phyloP scores from a whole-genome alignment of 306 rosid genomes.

The Quercus robur region DNA sequence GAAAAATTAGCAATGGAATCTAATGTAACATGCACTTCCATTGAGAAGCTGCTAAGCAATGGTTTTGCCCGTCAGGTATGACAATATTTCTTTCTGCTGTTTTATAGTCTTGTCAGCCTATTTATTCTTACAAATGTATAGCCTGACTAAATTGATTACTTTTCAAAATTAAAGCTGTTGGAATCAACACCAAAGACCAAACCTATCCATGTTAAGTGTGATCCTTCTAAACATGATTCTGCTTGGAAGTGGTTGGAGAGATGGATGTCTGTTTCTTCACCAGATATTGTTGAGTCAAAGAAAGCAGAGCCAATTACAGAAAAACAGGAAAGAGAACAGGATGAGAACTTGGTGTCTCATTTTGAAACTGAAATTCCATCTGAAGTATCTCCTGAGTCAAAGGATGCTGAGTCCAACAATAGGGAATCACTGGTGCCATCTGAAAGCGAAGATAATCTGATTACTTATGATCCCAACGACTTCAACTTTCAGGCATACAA shows the following conservation, averaged over 20 bases:
- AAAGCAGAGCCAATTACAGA: slow-evolving; percentile 28
- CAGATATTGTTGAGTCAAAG: slow-evolving; percentile 33
- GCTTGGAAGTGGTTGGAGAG: slow-evolving; percentile 99
- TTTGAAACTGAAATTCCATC: slow-evolving; percentile 34
- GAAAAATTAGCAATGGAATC: slow-evolving; percentile 34
- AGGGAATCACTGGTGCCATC: slow-evolving; percentile 38
- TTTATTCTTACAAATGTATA: neutral
- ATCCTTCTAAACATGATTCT: slow-evolving; percentile 77
- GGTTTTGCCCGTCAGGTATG: slow-evolving; percentile 80
- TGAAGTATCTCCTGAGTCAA: slow-evolving; percentile 35
- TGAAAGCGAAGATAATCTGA: slow-evolving; percentile 59
- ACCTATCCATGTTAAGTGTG: slow-evolving; percentile 69
- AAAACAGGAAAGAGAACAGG: slow-evolving; percentile 37
- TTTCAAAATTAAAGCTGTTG: slow-evolving; percentile 49
- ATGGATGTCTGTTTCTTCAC: slow-evolving; percentile 72
- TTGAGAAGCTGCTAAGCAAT: slow-evolving; percentile 76
- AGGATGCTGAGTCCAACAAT: slow-evolving; percentile 34
- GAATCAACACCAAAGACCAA: slow-evolving; percentile 71
- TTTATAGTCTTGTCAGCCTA: slow-evolving; percentile 4
- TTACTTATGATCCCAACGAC: slow-evolving; percentile 35
- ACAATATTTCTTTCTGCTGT: slow-evolving; percentile 2
- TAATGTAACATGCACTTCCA: slow-evolving; percentile 34
- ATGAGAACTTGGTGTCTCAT: slow-evolving; percentile 23
- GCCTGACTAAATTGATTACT: slow-evolving; percentile 12
- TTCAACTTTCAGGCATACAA: slow-evolving; percentile 40